Evolutionary conservation across 106 monocot species (phyloP), one percentile per base, ranked within the genome.

Genomic region (Phalaenopsis equestris): DNA sequence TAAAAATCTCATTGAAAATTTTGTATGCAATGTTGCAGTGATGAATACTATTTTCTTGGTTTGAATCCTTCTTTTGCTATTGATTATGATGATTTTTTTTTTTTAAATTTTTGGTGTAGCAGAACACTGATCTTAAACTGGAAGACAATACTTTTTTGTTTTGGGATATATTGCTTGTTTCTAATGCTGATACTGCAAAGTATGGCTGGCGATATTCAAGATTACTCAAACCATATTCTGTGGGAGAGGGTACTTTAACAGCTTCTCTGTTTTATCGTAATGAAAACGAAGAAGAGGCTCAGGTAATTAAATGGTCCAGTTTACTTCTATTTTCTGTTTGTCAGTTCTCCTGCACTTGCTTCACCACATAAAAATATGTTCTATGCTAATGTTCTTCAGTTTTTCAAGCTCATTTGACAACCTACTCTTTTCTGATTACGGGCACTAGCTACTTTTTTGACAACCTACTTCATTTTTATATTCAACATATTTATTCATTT

Each of bases 51-150:
- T 38, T 70, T 70, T 70, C 8, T 7, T 2, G 2, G 24, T 67
- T 67, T 8, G 24, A 8, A 67, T 67, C 4, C n/a, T 67, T 67
- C 67, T 67, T 70, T 70, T 39, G 39, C 70, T 70, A 39, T 70
- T 70, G 14, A 39, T 41, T 11, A 38, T 70, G 70, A 39, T 70
- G 38, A 0, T 70, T 73, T 70, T 73, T 79, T 79, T 72, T 41
- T 30, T 30, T 30, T 30, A 30, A 30, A 30, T 30, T 30, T 30
- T 30, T 30, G 30, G 30, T 38, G 5, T 86, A 46, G 48, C 88
- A 98, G 98, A 83, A 79, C 46, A 89, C 91, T 88, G 83, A 86
- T 75, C 80, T 90, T 56, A 91, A 82, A 75, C 37, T 94, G 80
- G 91, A 87, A 83, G 86, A 80, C 45, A 77, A 83, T 41, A 88